Base-by-base conservation (phyloP, 768 basidiomycete species). In the Phaffia tasmanica region DNA sequence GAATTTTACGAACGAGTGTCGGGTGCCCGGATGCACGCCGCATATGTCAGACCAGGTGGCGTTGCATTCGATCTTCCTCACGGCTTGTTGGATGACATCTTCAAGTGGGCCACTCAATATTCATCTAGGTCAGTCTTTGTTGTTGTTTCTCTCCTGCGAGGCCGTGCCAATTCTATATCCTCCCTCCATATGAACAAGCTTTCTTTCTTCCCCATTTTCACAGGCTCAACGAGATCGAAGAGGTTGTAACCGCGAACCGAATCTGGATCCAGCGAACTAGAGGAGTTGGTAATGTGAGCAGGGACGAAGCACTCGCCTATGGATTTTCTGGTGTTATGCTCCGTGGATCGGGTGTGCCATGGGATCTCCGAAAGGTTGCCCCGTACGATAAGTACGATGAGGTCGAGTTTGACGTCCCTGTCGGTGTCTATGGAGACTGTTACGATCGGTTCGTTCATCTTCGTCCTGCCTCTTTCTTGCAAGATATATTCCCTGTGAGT, bases 1-100 rank as follows among this genome's bases (percentile, higher is more conserved):
- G 94, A 99, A 75, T 99, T 98, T 79, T 99, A 99, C 77, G 94
- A 99, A 79, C 91, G 94, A 65, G 94, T 98, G 50, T 97, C 93
- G 11, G 94, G 94, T 70, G 94, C 94, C 5, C 92, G 94, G 64
- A 82, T 99, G 73, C 94, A 99, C 74, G 85, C 91, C 6, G 94
- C 94, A n/a, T 99, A 97, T 76, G 87, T 97, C 57, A 87, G 94
- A 69, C 94, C 94, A 1, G 94, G 94, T 69, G 94, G 94, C 72
- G 94, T 99, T 57, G 94, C 94, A 1, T 98, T 92, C 74, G 94
- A 99, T 74, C 81, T 99, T 55, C 94, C 94, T 15, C 93, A 97
- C 71, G 94, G 94, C n/a, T 80, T 99, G n/a, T 83, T 99, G 47
- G 88, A 97, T 71, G 94, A 99, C 76, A 95, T 99, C 74, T 89